Evolutionary conservation across 345 rosid genomes (phyloP).

Genomic region (Crucihimalaya himalaica): DNA sequence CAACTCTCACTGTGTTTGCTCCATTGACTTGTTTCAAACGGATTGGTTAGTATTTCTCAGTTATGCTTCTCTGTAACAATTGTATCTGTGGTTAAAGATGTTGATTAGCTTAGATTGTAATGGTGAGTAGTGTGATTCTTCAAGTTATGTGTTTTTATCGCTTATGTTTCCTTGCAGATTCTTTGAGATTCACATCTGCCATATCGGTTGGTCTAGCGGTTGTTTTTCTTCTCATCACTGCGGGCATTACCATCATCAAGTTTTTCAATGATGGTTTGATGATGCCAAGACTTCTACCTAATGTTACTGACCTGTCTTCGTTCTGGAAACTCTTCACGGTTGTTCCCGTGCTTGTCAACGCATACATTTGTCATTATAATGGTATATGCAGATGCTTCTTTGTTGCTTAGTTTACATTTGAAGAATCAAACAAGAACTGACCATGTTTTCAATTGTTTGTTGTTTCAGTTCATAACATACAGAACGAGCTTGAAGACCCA

Average conservation of each 20-base stretch:
- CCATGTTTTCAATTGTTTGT: not conserved
- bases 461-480: conserved; percentile 79
- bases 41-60: conserved; percentile 54
- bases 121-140: not conserved
- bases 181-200: conserved; percentile 87
- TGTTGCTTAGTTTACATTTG: not conserved
- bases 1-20: conserved; percentile 66
- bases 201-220: conserved; percentile 80
- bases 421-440: not conserved
- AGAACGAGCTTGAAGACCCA: conserved; percentile 82
- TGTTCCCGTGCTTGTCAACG: conserved; percentile 89
- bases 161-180: conserved; percentile 55
- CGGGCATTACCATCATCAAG: conserved; percentile 69
- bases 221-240: conserved; percentile 73
- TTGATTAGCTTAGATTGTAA: not conserved
- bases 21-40: conserved; percentile 82
- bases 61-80: not conserved
- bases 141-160: not conserved
- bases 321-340: conserved; percentile 83
- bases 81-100: not conserved
- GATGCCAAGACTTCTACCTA: conserved; percentile 85
- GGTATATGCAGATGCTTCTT: conserved; percentile 46
- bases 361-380: conserved; percentile 85
- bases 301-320: conserved; percentile 67
- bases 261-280: conserved; percentile 56